phyloP scores from a whole-genome alignment of 23 red algal genomes.

The Chondrus crispus region DNA sequence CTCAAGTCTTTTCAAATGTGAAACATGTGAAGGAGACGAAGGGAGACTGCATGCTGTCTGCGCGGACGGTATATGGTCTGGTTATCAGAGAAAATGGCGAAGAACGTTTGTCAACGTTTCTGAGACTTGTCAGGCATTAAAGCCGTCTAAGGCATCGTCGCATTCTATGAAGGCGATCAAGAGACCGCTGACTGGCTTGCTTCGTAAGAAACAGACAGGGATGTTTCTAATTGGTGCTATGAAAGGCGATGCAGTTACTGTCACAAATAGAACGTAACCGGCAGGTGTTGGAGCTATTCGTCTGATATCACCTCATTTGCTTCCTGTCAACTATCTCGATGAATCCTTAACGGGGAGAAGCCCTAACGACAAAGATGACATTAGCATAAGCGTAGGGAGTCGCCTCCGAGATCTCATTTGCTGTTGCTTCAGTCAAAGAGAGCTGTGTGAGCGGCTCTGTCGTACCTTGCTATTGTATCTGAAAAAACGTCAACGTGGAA shows the following conservation, averaged over 20 bases:
- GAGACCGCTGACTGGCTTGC: not conserved
- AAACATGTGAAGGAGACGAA: not conserved
- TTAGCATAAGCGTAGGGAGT: not conserved
- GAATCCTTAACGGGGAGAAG: not conserved
- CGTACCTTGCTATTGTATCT: too few relatives aligned
- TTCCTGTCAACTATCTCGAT: not conserved
- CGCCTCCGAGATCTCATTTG: not conserved
- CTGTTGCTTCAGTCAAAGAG: not conserved
- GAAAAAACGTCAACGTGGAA: not conserved
- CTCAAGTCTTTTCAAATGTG: not conserved
- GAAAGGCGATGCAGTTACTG: not conserved
- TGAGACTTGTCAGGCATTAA: not conserved
- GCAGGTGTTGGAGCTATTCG: not conserved
- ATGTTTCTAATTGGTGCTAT: not conserved
- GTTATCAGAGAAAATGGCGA: not conserved
- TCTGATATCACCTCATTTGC: not conserved
- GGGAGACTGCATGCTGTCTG: not conserved
- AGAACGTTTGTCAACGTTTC: not conserved
- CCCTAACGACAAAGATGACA: not conserved
- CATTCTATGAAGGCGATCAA: not conserved
- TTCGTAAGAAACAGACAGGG: not conserved
- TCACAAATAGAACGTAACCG: not conserved
- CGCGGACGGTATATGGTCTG: not conserved
- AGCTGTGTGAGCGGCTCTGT: too few relatives aligned
- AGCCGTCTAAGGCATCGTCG: not conserved